Base-by-base conservation (phyloP, 129 eudicot genomes). In the Helichrysum umbraculigerum region DNA sequence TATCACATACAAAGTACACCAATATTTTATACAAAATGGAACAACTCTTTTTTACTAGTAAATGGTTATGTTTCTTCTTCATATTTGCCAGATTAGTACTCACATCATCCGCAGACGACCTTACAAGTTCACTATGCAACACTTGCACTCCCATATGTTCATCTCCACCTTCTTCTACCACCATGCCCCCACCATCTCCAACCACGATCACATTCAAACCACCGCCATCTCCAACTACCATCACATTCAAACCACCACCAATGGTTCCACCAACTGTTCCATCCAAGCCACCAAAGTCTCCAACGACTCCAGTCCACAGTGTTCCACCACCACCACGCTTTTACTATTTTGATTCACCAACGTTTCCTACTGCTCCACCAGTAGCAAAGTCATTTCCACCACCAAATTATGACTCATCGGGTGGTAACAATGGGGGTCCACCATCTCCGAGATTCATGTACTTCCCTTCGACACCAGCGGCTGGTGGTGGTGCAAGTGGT, bases 71-170 rank as follows among this genome's bases (percentile, higher is more conserved):
- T 44, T 72, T 79, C 34, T 30, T 82, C 79, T 58, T 61, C n/a
- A 61, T 78, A 44, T 34, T 78, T 3, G 35, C 82, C 35, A 47
- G 54, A 11, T 47, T 47, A 47, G 52, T 57, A 66, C 44, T 74
- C 0, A 60, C 79, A 72, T 17, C 82, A 41, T 41, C 77, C 7
- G 74, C 21, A 1, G 54, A 57, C 34, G 54, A 66, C 37, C 80
- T 82, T 51, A 21, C 83, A n/a, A 70, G 71, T 33, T 78, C 91
- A 64, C 22, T 88, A 83, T 78, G 88, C 68, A 14, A 72, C 91
- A 84, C 91, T n/a, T 91, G 94, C 70, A 88, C 93, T 72, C 84
- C 83, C 74, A 72, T 86, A 47, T 90, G 96, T 81, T 86, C 96
- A 15, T 79, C 96, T 4, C 88, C 89, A 12, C 87, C 89, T 1